Conservation (phyloP, 2,329 filamentous ascomycete species). For the Cladosporium sp. region DNA sequence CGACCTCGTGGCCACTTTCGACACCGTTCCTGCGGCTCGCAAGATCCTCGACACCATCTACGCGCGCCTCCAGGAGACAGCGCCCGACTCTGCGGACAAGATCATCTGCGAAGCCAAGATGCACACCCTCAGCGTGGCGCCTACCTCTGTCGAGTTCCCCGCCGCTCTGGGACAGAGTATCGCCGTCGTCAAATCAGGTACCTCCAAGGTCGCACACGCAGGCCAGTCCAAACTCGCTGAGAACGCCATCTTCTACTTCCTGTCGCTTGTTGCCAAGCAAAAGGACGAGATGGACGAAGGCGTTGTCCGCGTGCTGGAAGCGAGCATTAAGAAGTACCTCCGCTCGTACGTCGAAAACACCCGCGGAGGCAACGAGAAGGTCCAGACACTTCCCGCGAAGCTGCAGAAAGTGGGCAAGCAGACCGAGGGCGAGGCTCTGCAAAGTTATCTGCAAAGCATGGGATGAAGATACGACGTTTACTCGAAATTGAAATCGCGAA, state of each 20-base stretch:
- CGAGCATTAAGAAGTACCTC: conserved; percentile 25
- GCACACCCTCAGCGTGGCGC: conserved; percentile 65
- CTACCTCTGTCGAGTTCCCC: conserved; percentile 70
- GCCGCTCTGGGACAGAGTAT: conserved; percentile 67
- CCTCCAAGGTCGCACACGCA: conserved; percentile 39
- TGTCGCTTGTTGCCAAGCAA: conserved; percentile 45
- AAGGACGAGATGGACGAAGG: conserved; percentile 52
- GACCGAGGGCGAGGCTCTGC: conserved; percentile 11
- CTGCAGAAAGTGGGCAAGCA: conserved; percentile 12
- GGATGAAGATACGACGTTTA: not conserved
- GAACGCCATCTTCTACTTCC: conserved; percentile 51
- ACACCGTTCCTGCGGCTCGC: conserved; percentile 61
- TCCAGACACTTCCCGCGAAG: conserved; percentile 12
- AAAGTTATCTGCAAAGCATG: conserved; percentile 8
- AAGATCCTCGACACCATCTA: conserved; percentile 75
- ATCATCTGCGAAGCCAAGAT: conserved; percentile 69
- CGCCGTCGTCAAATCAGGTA: conserved; percentile 57
- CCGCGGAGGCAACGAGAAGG: conserved; percentile 7
- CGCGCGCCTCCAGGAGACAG: conserved; percentile 54
- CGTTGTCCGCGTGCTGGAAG: conserved; percentile 53
- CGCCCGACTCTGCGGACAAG: conserved; percentile 57
- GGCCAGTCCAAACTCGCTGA: conserved; percentile 43
- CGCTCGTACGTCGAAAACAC: conserved; percentile 5
- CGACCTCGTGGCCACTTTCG: conserved; percentile 72
- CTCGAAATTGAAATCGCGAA: not conserved